A percentile compares a stretch with the other conserved stretches of the same genome.
These are phyloP conservation scores for Middelhovenomyces tepae DNA, from an alignment of 805 yeast species.

Conservation along the genomic window DNA sequence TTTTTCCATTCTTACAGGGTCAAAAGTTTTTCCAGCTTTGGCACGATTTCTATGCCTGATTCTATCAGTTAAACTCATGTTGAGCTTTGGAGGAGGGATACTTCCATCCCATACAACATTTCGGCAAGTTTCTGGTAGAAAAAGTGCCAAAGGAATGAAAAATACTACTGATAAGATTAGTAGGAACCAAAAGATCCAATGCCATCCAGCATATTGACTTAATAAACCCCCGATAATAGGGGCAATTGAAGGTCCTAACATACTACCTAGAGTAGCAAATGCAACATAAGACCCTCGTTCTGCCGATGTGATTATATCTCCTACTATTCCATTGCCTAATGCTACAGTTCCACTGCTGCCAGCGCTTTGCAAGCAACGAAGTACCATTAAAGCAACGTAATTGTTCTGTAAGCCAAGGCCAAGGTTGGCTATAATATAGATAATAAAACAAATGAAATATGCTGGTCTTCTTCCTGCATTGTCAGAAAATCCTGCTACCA, in stretches of 20 bases:
- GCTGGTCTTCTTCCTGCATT: constrained; percentile 64
- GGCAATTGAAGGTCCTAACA: constrained; percentile 70
- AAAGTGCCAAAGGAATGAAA: constrained; percentile 28
- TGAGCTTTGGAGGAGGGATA: constrained; percentile 42
- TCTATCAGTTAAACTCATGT: no score
- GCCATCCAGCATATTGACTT: constrained; percentile 48
- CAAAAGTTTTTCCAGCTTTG: no score
- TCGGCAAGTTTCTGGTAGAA: constrained; percentile 71
- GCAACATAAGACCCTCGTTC: constrained; percentile 70
- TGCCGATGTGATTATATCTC: constrained; percentile 57
- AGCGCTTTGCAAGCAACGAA: constrained; percentile 69
- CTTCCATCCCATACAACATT: constrained; percentile 69
- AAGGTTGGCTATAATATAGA: constrained; percentile 53
- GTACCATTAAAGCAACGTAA: constrained; percentile 53
- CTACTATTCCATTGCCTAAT: constrained; percentile 59
- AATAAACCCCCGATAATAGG: constrained; percentile 56
- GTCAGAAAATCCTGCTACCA: constrained; percentile 64
- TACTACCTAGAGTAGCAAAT: constrained; percentile 50
- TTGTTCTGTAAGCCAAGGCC: constrained; percentile 53
- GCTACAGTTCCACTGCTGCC: constrained; percentile 73
- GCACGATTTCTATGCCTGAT: no score
- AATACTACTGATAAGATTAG: constrained; percentile 39
- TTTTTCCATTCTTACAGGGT: constrained; percentile 16
- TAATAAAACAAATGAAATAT: constrained; percentile 42
- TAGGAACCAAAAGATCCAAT: constrained; percentile 56